phyloP scores from a whole-genome alignment of 192 early-diverging fungal genomes.

The Radiomyces spectabilis region DNA sequence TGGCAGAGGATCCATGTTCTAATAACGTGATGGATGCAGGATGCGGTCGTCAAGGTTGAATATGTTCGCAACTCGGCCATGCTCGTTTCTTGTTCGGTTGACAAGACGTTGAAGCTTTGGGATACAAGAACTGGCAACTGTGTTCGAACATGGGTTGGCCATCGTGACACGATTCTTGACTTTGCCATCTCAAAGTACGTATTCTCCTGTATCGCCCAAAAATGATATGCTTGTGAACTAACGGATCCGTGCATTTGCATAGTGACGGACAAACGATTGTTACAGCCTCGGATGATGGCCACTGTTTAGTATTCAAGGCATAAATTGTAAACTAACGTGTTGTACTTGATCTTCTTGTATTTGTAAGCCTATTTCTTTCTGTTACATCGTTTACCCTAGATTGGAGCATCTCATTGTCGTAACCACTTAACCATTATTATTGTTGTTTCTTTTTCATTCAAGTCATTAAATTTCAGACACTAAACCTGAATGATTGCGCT shows the following conservation, averaged over 20 bases:
- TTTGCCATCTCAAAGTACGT: slow-evolving; percentile 59
- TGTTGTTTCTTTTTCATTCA: too few relatives aligned
- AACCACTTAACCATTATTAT: too few relatives aligned
- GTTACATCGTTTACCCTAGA: too few relatives aligned
- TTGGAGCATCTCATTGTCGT: too few relatives aligned
- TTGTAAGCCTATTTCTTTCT: too few relatives aligned
- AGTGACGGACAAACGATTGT: slow-evolving; percentile 64
- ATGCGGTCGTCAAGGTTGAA: slow-evolving; percentile 72
- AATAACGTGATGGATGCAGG: slow-evolving; percentile 27
- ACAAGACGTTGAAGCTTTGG: slow-evolving; percentile 81
- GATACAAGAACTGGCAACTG: slow-evolving; percentile 83
- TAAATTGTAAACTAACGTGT: too few relatives aligned
- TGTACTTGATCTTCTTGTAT: too few relatives aligned
- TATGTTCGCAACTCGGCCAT: slow-evolving; percentile 67
- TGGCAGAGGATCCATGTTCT: neutral
- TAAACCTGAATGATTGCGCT: too few relatives aligned
- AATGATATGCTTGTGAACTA: neutral
- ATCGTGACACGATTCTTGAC: slow-evolving; percentile 81
- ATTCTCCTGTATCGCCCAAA: neutral
- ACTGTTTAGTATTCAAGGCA: slow-evolving; percentile 56
- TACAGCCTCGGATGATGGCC: slow-evolving; percentile 82
- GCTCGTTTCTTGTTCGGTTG: slow-evolving; percentile 70
- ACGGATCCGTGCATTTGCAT: neutral
- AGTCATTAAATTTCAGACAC: too few relatives aligned
- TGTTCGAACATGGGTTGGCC: slow-evolving; percentile 69